Evolutionary conservation across 352 stramenopile genomes (phyloP).

Genomic region (Globisporangium alternatum): DNA sequence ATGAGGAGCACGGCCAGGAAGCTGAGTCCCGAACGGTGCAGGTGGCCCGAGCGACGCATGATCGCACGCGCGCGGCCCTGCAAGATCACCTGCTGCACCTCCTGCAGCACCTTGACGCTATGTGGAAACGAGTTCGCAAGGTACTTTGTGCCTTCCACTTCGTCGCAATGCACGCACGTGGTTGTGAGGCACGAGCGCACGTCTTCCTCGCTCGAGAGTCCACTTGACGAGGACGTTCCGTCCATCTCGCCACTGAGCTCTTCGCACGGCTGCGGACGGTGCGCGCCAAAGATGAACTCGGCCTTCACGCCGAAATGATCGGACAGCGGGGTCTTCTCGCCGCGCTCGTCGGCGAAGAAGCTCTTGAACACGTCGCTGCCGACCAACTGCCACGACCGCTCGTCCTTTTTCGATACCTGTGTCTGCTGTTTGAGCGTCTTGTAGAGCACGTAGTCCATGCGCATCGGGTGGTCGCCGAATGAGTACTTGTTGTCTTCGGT

Average conservation of each 20-base stretch:
- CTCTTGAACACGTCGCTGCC: constrained; percentile 71
- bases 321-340: constrained; percentile 64
- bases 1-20: constrained; percentile 13
- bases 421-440: constrained; percentile 28
- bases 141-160: constrained; percentile 25
- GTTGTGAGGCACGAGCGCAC: constrained; percentile 30
- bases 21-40: constrained; percentile 32
- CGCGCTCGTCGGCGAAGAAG: constrained; percentile 64
- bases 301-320: constrained; percentile 79
- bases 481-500: constrained; percentile 81
- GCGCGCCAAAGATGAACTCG: constrained; percentile 52
- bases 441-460: constrained; percentile 86
- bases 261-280: constrained; percentile 31
- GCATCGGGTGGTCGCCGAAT: constrained; percentile 77
- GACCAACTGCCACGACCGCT: constrained; percentile 41
- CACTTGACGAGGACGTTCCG: constrained; percentile 14
- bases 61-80: constrained; percentile 42
- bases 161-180: constrained; percentile 47
- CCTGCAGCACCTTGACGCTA: constrained; percentile 32
- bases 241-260: constrained; percentile 28
- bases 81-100: constrained; percentile 42
- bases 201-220: constrained; percentile 6
- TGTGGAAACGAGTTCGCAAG: constrained; percentile 21
- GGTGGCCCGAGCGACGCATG: constrained; percentile 29
- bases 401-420: background rate